Conservation (phyloP, 208 protist genomes). For the Leishmania braziliensis region DNA sequence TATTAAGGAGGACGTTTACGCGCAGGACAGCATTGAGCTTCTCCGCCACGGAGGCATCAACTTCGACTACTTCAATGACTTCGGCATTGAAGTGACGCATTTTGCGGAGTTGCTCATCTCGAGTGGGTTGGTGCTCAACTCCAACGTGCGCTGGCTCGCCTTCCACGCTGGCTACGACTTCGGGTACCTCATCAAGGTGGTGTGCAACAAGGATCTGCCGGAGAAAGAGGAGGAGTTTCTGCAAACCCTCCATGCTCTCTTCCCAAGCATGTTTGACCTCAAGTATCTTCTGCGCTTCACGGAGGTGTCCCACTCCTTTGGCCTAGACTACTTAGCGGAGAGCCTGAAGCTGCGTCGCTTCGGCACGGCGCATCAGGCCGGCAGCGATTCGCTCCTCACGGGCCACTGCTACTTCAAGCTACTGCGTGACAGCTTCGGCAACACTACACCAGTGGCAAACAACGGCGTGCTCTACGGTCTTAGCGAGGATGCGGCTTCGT, state of each 20-base stretch:
- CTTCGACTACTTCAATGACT: slow-evolving; percentile 94
- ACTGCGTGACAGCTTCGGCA: slow-evolving; percentile 84
- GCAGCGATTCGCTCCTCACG: slow-evolving; percentile 97
- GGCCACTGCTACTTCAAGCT: slow-evolving; percentile 98
- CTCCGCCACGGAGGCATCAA: slow-evolving; percentile 96
- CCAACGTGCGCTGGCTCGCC: slow-evolving; percentile 97
- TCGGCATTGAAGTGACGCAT: slow-evolving; percentile 96
- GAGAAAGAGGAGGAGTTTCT: slow-evolving; percentile 97
- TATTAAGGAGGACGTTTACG: slow-evolving; percentile 96
- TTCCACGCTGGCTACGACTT: slow-evolving; percentile 99
- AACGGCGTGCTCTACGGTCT: slow-evolving; percentile 96
- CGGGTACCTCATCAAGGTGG: slow-evolving; percentile 97
- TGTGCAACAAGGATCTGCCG: slow-evolving; percentile 96
- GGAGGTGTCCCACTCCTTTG: slow-evolving; percentile 91
- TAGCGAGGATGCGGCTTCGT: slow-evolving; percentile 83
- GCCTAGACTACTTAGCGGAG: slow-evolving; percentile 97
- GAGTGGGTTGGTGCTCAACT: slow-evolving; percentile 96
- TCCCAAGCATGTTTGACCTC: slow-evolving; percentile 98
- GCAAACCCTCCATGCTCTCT: slow-evolving; percentile 95
- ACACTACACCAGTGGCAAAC: slow-evolving; percentile 80
- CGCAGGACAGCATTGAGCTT: slow-evolving; percentile 98
- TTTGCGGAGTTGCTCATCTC: slow-evolving; percentile 98
- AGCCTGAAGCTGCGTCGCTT: slow-evolving; percentile 93
- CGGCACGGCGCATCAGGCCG: slow-evolving; percentile 95
- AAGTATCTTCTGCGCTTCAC: slow-evolving; percentile 98